Evolutionary conservation across 192 early-diverging fungal species (phyloP).

Genomic region (Entomortierella parvispora): DNA sequence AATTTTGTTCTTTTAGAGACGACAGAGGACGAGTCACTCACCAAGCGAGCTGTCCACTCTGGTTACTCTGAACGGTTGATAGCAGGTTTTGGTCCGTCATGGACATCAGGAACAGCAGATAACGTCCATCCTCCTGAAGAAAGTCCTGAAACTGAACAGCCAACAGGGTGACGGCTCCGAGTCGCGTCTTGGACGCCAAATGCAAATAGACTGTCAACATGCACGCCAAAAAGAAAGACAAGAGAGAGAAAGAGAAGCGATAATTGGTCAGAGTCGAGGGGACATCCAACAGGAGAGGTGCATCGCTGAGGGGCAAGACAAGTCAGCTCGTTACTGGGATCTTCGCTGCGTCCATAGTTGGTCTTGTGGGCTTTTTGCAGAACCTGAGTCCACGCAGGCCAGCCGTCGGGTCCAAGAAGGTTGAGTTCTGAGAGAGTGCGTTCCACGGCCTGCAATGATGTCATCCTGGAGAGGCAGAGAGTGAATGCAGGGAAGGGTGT

Average conservation of each 20-base stretch:
- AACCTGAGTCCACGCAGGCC: conserved; percentile 48
- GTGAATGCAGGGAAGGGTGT: no score
- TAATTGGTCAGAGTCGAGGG: background rate
- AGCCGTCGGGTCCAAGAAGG: conserved; percentile 47
- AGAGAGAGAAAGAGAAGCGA: background rate
- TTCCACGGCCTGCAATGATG: conserved; percentile 37
- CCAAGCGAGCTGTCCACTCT: conserved; percentile 73
- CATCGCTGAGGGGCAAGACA: background rate
- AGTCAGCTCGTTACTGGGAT: conserved; percentile 22
- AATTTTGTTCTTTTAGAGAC: no score
- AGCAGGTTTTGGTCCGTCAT: conserved; percentile 77
- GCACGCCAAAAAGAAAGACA: background rate
- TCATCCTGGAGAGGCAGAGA: conserved; percentile 11
- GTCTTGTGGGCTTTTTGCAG: conserved; percentile 36
- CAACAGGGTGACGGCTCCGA: conserved; percentile 63
- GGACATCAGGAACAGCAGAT: conserved; percentile 71
- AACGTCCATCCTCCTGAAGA: conserved; percentile 67
- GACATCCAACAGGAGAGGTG: background rate
- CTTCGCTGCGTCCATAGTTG: conserved; percentile 49
- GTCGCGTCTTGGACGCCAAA: conserved; percentile 51
- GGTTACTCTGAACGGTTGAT: conserved; percentile 72
- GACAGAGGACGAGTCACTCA: conserved; percentile 50
- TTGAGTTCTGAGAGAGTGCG: conserved; percentile 38
- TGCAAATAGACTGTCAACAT: conserved; percentile 32
- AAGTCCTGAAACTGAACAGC: conserved; percentile 74